Evolutionary conservation across 176 grass and related monocot species (phyloP), one percentile per base, ranked within the genome.

Genomic region (Carex pumila): DNA sequence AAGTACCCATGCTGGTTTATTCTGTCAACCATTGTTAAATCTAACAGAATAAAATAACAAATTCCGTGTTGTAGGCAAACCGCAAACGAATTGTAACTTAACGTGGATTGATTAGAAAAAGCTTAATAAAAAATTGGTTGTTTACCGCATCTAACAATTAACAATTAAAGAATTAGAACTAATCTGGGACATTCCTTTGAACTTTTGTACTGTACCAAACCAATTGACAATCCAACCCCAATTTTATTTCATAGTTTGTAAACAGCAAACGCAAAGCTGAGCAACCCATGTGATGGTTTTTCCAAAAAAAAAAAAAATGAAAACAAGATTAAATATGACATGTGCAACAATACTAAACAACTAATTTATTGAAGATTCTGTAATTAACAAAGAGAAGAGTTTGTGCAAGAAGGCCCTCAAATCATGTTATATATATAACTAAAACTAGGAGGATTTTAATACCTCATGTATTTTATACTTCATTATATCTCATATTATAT

Each of bases 291-390:
- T 78, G 73, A 32, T 34, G 17, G 52, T 9, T 57, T 57, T 78
- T 57, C 21, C 71, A 54, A 54, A 11, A 14, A 75, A 71, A 39
- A 45, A 0, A 47, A 47, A 0, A 50, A 50, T 50, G 43, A 75
- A 75, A 68, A 53, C 21, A 54, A 54, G 52, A 29, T 78, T 77
- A 56, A 57, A 19, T 71, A 18, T 47, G 13, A 2, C 73, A 78
- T 78, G 73, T 78, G 73, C 49, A 78, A 32, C 21, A 78, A 34
- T 56, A 77, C 72, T 77, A 56, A 53, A 76, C 47, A 76, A 71
- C 14, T 47, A 49, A 30, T 30, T 54, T 4, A 17, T 31, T 54
- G 71, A 30, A 30, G 31, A 43, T 75, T 75, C 10, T 77, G 11
- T 49, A 55, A 54, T 32, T 55, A 49, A 32, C 50, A 1, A 25